Evolutionary conservation across 1,139 yeast genomes (phyloP).

Genomic region (Pichia sp.): DNA sequence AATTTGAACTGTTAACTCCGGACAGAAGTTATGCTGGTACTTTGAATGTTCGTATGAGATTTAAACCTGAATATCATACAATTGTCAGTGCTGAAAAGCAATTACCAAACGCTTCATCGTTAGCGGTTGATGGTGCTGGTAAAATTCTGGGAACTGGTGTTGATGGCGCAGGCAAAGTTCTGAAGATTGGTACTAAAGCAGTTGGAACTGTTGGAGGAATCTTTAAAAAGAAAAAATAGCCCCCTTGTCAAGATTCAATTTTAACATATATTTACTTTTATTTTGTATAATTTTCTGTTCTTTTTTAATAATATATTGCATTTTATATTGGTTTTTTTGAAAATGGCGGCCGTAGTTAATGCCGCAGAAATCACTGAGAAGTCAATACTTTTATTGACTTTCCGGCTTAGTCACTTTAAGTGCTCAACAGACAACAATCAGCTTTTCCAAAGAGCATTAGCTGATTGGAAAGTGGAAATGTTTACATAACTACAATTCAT

Average conservation of each 20-base stretch:
- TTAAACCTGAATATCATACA: constrained; percentile 63
- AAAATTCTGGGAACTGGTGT: constrained; percentile 34
- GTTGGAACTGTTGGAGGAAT: constrained; percentile 11
- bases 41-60: constrained; percentile 48
- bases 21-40: constrained; percentile 57
- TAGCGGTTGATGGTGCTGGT: constrained; percentile 33
- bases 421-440: too few relatives aligned
- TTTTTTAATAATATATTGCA: not conserved
- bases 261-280: not conserved
- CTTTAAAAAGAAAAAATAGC: constrained; percentile 8
- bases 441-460: too few relatives aligned
- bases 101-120: constrained; percentile 19
- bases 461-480: too few relatives aligned
- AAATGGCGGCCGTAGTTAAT: not conserved
- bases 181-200: constrained; percentile 31
- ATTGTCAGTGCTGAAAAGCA: constrained; percentile 31
- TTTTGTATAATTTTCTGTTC: not conserved
- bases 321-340: not conserved
- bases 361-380: too few relatives aligned
- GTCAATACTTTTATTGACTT: too few relatives aligned
- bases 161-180: constrained; percentile 35
- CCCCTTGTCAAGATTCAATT: not conserved
- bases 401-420: too few relatives aligned
- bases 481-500: too few relatives aligned
- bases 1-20: constrained; percentile 47